phyloP scores from a whole-genome alignment of 257 asterid species.

The Nicotiana tabacum region DNA sequence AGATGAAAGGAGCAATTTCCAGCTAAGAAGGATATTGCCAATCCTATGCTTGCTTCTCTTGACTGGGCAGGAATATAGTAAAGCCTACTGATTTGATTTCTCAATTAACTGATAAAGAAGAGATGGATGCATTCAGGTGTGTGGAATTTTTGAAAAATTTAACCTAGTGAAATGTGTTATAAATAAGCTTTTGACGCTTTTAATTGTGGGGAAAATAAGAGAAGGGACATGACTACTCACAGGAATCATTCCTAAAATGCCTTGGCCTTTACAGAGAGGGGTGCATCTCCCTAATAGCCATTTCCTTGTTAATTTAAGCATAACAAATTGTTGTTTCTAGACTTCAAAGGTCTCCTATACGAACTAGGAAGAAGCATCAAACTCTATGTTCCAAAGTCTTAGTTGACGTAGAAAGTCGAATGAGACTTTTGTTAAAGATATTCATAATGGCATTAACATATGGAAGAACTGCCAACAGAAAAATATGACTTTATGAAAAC shows the following conservation, averaged over 20 bases:
- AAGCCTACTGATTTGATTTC: not conserved
- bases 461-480: no score
- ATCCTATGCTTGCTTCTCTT: not conserved
- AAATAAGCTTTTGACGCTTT: not conserved
- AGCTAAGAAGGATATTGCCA: not conserved
- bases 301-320: not conserved
- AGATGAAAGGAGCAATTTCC: constrained; percentile 9
- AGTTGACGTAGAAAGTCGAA: not conserved
- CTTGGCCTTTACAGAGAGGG: not conserved
- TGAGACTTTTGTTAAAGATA: not conserved
- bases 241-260: not conserved
- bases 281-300: not conserved
- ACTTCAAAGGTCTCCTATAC: not conserved
- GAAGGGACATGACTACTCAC: not conserved
- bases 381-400: not conserved
- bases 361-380: not conserved
- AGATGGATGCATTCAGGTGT: not conserved
- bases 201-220: not conserved
- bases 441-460: not conserved
- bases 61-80: not conserved
- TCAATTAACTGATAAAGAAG: not conserved
- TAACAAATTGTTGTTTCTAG: not conserved
- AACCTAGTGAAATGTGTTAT: not conserved
- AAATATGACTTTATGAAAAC: not conserved
- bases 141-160: not conserved